phyloP scores from a whole-genome alignment of 2,329 filamentous ascomycete species.

The Geosmithia morbida region DNA sequence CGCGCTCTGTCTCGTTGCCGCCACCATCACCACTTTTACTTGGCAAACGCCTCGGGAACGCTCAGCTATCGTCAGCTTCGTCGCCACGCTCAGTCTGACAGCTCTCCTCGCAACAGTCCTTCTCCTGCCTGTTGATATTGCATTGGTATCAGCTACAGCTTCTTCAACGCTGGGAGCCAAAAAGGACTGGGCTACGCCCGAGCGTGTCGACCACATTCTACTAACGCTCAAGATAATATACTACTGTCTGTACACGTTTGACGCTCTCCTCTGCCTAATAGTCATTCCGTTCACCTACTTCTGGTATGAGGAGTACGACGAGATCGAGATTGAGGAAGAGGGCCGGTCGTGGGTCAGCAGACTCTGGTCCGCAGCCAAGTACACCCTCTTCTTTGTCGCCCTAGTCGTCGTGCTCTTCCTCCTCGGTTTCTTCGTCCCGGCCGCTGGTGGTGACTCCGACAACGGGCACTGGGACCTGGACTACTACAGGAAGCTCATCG shows the following conservation, averaged over 20 bases:
- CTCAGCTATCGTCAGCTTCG: slow-evolving; percentile 64
- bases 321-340: slow-evolving; percentile 74
- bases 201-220: slow-evolving; percentile 63
- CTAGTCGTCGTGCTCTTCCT: slow-evolving; percentile 75
- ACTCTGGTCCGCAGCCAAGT: slow-evolving; percentile 77
- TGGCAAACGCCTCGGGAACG: slow-evolving; percentile 86
- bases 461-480: slow-evolving; percentile 67
- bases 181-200: slow-evolving; percentile 88
- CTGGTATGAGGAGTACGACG: slow-evolving; percentile 94
- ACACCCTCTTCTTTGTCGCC: slow-evolving; percentile 72
- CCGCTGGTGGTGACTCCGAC: slow-evolving; percentile 46
- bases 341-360: slow-evolving; percentile 56
- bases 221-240: slow-evolving; percentile 78
- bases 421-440: slow-evolving; percentile 86
- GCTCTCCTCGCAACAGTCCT: slow-evolving; percentile 83
- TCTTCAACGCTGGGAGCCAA: slow-evolving; percentile 62
- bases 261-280: slow-evolving; percentile 76
- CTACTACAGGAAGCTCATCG: slow-evolving; percentile 75
- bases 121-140: slow-evolving; percentile 87
- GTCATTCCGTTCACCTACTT: slow-evolving; percentile 96
- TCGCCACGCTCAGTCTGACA: slow-evolving; percentile 78
- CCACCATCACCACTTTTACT: slow-evolving; percentile 74
- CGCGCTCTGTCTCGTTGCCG: slow-evolving; percentile 58
- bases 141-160: slow-evolving; percentile 80
- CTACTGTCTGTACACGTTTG: slow-evolving; percentile 82